Base-by-base conservation (phyloP, 345 rosid species). In the Hevea brasiliensis region DNA sequence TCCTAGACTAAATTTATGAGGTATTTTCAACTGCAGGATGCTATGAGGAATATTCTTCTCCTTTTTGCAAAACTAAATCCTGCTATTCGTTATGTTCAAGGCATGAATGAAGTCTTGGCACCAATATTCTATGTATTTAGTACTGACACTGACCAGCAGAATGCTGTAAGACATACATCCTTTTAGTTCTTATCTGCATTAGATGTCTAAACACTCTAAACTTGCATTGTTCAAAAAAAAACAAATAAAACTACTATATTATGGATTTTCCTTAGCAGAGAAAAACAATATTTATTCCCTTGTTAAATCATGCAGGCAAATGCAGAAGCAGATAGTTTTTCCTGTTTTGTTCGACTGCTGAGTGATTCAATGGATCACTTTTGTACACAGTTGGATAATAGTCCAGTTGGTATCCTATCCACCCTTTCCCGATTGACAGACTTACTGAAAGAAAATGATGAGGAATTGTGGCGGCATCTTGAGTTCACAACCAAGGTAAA, bases 81-180 rank as follows among this genome's bases (percentile, higher is more conserved):
- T 15, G 92, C 86, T 17, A 88, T 90, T 70, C 80, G 89, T 47
- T 90, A 88, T 77, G 92, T 88, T 27, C 95, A 90, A 84, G 95
- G 95, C 77, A 90, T 88, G 95, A 88, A 90, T 48, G 95, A 90
- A 82, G 92, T 90, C 78, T 79, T 90, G 85, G 90, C 92, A 15
- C 92, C 95, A 58, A 66, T 90, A 67, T 82, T 84, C 79, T 90
- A 86, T n/a, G 79, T 87, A 24, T 87, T 88, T 57, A 84, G 88
- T 71, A 77, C 86, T 23, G 92, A 86, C 76, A 73, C 81, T 3
- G 80, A 86, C 7, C 89, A 84, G 68, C 76, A 81, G 67, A 85
- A 89, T 81, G 85, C 84, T 65, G 94, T 89, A 83, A 87, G 89
- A 66, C 26, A 47, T 54, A 58, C 57, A 54, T 58, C 20, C 23